These are phyloP conservation scores for Singerocomus rubriflavus DNA, from an alignment of 1,284 basidiomycete genomes.

Conservation along the genomic window DNA sequence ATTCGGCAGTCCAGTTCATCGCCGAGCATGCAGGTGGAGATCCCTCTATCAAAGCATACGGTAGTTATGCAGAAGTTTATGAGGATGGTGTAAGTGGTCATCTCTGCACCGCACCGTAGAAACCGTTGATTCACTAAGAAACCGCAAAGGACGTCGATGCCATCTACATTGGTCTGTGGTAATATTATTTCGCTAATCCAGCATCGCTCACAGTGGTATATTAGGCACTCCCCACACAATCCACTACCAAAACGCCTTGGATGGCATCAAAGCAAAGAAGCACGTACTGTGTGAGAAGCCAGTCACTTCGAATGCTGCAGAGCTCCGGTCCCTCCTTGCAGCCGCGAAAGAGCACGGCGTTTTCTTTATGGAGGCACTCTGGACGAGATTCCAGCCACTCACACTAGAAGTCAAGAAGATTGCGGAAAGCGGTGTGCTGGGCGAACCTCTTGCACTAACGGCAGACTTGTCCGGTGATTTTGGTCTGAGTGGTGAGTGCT, in stretches of 20 bases:
- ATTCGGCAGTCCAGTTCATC: slow-evolving; percentile 75
- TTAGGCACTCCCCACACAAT: slow-evolving; percentile 82
- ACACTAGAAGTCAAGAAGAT: slow-evolving; percentile 62
- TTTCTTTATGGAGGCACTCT: slow-evolving; percentile 89
- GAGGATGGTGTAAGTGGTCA: slow-evolving; percentile 53
- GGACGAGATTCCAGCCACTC: slow-evolving; percentile 78
- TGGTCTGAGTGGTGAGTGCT: slow-evolving; percentile 61
- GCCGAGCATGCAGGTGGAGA: slow-evolving; percentile 47
- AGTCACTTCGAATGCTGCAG: slow-evolving; percentile 62
- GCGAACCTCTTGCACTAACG: slow-evolving; percentile 59
- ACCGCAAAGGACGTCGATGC: slow-evolving; percentile 65
- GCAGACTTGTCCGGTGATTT: slow-evolving; percentile 78
- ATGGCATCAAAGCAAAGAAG: slow-evolving; percentile 77
- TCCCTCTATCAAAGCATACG: slow-evolving; percentile 63
- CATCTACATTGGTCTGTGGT: slow-evolving; percentile 69
- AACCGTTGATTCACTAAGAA: slow-evolving; percentile 7
- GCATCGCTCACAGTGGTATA: slow-evolving; percentile 8
- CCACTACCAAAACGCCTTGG: slow-evolving; percentile 79
- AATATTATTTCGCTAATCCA: slow-evolving; percentile 9
- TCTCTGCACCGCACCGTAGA: not conserved
- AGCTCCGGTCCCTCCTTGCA: slow-evolving; percentile 62
- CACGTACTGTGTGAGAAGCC: slow-evolving; percentile 88
- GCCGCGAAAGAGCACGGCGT: slow-evolving; percentile 75
- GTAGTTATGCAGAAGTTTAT: slow-evolving; percentile 77
- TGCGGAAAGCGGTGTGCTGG: slow-evolving; percentile 58